phyloP scores from a whole-genome alignment of 371 early-diverging fungal genomes.

The Neoconidiobolus thromboides region DNA sequence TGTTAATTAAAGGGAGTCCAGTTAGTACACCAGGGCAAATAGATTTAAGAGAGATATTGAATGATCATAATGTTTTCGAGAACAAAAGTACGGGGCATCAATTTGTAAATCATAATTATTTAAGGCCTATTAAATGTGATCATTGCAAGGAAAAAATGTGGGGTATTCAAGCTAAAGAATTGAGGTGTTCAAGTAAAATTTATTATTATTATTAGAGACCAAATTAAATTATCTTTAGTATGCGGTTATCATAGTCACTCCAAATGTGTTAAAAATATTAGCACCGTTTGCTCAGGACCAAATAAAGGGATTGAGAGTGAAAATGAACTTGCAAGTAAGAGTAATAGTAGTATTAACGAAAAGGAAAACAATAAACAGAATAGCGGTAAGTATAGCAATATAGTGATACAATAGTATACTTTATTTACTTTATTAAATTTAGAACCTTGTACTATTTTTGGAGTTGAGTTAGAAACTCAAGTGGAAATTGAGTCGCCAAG shows the following conservation, averaged over 20 bases:
- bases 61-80: too few species aligned
- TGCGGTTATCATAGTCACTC: conserved; percentile 41
- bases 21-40: too few species aligned
- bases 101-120: conserved; percentile 35
- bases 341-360: too few species aligned
- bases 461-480: conserved; percentile 26
- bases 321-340: too few species aligned
- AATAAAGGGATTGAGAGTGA: too few species aligned
- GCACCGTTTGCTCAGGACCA: too few species aligned
- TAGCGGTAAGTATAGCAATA: too few species aligned
- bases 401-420: too few species aligned
- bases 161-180: conserved; percentile 46
- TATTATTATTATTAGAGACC: neutral
- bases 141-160: conserved; percentile 69
- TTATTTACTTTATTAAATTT: neutral
- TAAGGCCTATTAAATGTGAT: conserved; percentile 57
- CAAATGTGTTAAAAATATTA: conserved; percentile 17
- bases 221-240: conserved; percentile 7
- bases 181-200: conserved; percentile 44
- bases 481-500: conserved; percentile 20
- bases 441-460: conserved; percentile 24
- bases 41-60: too few species aligned
- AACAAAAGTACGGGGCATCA: conserved; percentile 16
- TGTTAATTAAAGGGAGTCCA: too few species aligned
- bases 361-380: too few species aligned